Conservation (phyloP, 2,329 filamentous ascomycete species). For the Pseudogymnoascus sp. region DNA sequence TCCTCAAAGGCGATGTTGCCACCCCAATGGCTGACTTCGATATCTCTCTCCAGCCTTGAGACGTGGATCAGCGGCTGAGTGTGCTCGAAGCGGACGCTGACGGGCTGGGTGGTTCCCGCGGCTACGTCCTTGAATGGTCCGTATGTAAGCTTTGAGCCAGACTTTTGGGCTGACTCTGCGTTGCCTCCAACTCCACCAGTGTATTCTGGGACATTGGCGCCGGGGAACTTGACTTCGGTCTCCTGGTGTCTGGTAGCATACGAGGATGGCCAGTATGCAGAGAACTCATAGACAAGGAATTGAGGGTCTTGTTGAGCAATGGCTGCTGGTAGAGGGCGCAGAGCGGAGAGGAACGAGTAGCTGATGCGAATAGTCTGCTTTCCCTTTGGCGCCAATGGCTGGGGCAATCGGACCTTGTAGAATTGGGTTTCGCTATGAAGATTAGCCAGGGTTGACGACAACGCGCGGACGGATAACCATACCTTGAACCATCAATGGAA, state of each 20-base stretch:
- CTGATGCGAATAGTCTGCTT: conserved; percentile 84
- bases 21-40: conserved; percentile 97
- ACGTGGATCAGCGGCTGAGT: conserved; percentile 83
- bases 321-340: conserved; percentile 68
- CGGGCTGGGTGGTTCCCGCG: conserved; percentile 65
- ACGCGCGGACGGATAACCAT: conserved; percentile 16
- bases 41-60: conserved; percentile 71
- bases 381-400: conserved; percentile 63
- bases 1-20: conserved; percentile 95
- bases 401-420: conserved; percentile 73
- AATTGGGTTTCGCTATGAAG: conserved; percentile 60
- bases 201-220: conserved; percentile 72
- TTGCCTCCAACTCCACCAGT: conserved; percentile 60
- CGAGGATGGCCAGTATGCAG: conserved; percentile 72
- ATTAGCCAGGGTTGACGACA: conserved; percentile 21
- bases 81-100: conserved; percentile 85
- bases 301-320: conserved; percentile 83
- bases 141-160: conserved; percentile 80
- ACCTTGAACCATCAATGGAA: conserved; percentile 54
- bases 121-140: conserved; percentile 77
- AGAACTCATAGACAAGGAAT: conserved; percentile 78
- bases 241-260: conserved; percentile 90
- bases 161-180: conserved; percentile 60
- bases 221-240: conserved; percentile 88
- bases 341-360: conserved; percentile 72